These are phyloP conservation scores for Xylaria sp. DNA, from an alignment of 2,329 filamentous ascomycete genomes.

Conservation along the genomic window DNA sequence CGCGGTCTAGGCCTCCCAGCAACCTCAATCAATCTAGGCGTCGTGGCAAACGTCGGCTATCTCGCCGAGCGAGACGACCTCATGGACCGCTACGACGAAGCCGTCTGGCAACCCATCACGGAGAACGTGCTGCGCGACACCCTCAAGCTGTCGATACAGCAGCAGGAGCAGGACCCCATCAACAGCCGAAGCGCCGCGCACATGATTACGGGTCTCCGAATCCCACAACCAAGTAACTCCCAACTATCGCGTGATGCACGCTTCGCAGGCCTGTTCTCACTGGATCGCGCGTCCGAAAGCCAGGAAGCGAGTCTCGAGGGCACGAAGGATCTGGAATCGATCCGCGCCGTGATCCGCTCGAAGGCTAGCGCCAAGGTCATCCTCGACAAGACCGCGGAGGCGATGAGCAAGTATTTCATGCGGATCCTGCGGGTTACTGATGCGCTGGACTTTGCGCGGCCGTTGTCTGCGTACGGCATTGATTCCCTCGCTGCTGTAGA, in stretches of 20 bases:
- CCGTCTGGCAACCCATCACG: conserved; percentile 36
- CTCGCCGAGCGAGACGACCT: conserved; percentile 41
- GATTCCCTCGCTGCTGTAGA: conserved; percentile 50
- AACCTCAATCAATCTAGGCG: conserved; percentile 53
- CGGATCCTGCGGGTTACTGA: conserved; percentile 44
- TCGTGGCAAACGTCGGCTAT: conserved; percentile 50
- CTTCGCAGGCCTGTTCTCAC: neutral
- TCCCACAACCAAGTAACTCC: conserved; percentile 1
- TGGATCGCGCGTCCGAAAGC: neutral
- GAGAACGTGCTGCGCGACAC: conserved; percentile 39
- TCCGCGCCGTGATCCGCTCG: conserved; percentile 13
- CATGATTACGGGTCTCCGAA: conserved; percentile 12
- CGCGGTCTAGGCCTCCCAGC: conserved; percentile 50
- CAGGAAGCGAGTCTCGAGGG: neutral
- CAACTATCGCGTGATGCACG: conserved; percentile 1
- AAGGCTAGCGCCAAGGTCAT: conserved; percentile 37
- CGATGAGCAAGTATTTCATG: conserved; percentile 42
- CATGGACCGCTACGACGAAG: conserved; percentile 33
- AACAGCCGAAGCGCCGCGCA: neutral
- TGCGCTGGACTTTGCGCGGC: conserved; percentile 44
- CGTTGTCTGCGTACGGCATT: conserved; percentile 46
- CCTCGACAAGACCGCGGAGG: conserved; percentile 38
- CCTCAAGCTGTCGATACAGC: conserved; percentile 39
- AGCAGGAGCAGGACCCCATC: neutral
- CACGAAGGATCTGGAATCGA: conserved; percentile 6